A percentile compares a stretch with the other conserved stretches of the same genome.
Evolutionary conservation across 768 basidiomycete genomes (phyloP).

Genomic region (Lenzites betulinus): DNA sequence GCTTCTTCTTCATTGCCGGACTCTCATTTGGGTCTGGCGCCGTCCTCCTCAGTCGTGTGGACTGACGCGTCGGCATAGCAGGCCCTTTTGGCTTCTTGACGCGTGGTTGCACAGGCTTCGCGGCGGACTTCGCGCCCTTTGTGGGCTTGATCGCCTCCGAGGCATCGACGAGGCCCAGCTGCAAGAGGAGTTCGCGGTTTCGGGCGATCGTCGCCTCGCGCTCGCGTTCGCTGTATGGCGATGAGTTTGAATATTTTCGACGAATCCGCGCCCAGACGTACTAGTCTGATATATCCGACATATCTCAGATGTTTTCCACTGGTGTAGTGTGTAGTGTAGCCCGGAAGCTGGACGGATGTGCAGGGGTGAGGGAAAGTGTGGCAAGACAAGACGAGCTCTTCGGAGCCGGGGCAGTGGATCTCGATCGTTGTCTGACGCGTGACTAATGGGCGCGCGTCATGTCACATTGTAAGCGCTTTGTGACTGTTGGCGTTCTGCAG

Average conservation of each 20-base stretch:
- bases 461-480: conserved; percentile 9
- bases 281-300: conserved; percentile 26
- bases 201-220: conserved; percentile 82
- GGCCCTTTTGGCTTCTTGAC: conserved; percentile 52
- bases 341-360: not conserved
- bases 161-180: conserved; percentile 56
- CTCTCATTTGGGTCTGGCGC: conserved; percentile 61
- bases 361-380: not conserved
- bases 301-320: not conserved
- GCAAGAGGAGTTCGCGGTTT: conserved; percentile 72
- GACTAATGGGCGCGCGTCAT: conserved; percentile 17
- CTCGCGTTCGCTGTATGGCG: conserved; percentile 56
- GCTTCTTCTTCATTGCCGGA: conserved; percentile 60
- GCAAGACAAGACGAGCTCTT: conserved; percentile 11
- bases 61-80: conserved; percentile 60
- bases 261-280: not conserved
- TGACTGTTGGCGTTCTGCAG: conserved; percentile 22
- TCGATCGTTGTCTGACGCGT: conserved; percentile 2
- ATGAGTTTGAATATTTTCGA: not conserved
- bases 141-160: conserved; percentile 33
- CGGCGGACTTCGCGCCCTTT: conserved; percentile 38
- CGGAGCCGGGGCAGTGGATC: no score
- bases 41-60: conserved; percentile 58
- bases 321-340: not conserved
- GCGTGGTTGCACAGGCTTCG: conserved; percentile 62